Conservation (phyloP, 495 filamentous ascomycete species). For the Coniosporium apollinis region DNA sequence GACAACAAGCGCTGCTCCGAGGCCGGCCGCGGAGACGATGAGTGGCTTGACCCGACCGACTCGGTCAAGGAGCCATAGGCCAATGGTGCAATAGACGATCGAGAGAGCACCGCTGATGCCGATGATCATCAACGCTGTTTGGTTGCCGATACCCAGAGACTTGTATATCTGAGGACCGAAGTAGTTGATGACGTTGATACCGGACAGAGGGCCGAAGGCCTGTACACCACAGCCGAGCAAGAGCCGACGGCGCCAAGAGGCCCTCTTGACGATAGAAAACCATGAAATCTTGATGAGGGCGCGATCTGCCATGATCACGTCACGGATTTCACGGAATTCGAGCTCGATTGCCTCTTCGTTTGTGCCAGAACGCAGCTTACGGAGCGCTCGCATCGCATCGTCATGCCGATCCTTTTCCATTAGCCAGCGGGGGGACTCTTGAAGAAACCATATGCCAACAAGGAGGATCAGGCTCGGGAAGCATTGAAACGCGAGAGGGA, state of each 20-base stretch:
- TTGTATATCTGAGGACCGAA: conserved; percentile 34
- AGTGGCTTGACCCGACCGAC: conserved; percentile 36
- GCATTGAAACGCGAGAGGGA: conserved; percentile 38
- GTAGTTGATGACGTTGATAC: conserved; percentile 28
- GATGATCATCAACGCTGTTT: conserved; percentile 34
- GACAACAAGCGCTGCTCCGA: conserved; percentile 31
- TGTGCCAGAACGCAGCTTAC: conserved; percentile 21
- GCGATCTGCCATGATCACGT: conserved; percentile 27
- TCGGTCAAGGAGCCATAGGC: conserved; percentile 35
- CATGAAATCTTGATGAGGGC: conserved; percentile 23
- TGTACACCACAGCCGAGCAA: conserved; percentile 36
- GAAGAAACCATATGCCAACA: conserved; percentile 32
- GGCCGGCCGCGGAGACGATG: conserved; percentile 34
- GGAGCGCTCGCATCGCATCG: conserved; percentile 27
- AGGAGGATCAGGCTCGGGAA: conserved; percentile 33
- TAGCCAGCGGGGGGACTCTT: conserved; percentile 41
- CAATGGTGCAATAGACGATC: conserved; percentile 32
- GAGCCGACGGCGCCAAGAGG: conserved; percentile 30
- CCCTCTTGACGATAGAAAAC: conserved; percentile 27
- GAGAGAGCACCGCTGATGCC: conserved; percentile 36
- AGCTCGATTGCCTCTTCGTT: conserved; percentile 29
- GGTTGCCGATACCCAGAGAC: conserved; percentile 28
- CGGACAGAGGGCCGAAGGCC: conserved; percentile 34
- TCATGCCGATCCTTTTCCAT: conserved; percentile 32
- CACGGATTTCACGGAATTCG: conserved; percentile 31